Percentiles rank a stretch among this genome's conserved stretches.
phyloP scores from a whole-genome alignment of 2,329 filamentous ascomycete genomes.

The Fusarium acutatum region DNA sequence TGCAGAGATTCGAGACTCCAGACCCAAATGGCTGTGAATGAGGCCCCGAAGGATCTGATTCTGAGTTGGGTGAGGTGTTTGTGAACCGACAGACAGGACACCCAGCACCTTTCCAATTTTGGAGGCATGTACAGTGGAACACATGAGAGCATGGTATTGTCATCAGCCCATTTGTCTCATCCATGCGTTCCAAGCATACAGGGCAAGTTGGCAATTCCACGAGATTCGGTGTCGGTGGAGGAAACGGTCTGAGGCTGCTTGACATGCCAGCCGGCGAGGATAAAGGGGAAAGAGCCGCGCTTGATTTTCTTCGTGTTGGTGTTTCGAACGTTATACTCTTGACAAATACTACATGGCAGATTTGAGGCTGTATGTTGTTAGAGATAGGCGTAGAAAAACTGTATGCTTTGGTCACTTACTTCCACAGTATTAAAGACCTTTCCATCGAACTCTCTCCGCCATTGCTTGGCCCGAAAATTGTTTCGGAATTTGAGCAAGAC shows the following conservation, averaged over 20 bases:
- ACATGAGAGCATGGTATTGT: slow-evolving; percentile 98
- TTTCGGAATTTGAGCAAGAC: slow-evolving; percentile 94
- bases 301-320: slow-evolving; percentile 57
- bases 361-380: slow-evolving; percentile 71
- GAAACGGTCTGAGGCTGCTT: slow-evolving; percentile 65
- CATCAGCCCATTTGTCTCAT: slow-evolving; percentile 92
- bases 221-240: slow-evolving; percentile 78
- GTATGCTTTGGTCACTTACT: slow-evolving; percentile 54
- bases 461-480: slow-evolving; percentile 76
- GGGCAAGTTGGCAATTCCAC: slow-evolving; percentile 95
- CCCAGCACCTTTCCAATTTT: slow-evolving; percentile 94
- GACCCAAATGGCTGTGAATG: slow-evolving; percentile 66
- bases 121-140: slow-evolving; percentile 94
- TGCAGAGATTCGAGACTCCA: slow-evolving; percentile 75
- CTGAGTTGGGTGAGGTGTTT: slow-evolving; percentile 52
- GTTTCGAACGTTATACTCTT: slow-evolving; percentile 88
- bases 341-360: slow-evolving; percentile 94
- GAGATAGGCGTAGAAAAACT: not conserved
- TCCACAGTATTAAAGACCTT: slow-evolving; percentile 93
- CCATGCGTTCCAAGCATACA: slow-evolving; percentile 97
- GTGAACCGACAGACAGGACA: slow-evolving; percentile 96
- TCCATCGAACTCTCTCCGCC: slow-evolving; percentile 89
- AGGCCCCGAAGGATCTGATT: slow-evolving; percentile 58
- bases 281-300: slow-evolving; percentile 68
- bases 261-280: slow-evolving; percentile 52